A percentile compares a stretch with the other conserved stretches of the same genome.
These are phyloP conservation scores for Ogataea nonfermentans DNA, from an alignment of 805 yeast species.

Conservation along the genomic window DNA sequence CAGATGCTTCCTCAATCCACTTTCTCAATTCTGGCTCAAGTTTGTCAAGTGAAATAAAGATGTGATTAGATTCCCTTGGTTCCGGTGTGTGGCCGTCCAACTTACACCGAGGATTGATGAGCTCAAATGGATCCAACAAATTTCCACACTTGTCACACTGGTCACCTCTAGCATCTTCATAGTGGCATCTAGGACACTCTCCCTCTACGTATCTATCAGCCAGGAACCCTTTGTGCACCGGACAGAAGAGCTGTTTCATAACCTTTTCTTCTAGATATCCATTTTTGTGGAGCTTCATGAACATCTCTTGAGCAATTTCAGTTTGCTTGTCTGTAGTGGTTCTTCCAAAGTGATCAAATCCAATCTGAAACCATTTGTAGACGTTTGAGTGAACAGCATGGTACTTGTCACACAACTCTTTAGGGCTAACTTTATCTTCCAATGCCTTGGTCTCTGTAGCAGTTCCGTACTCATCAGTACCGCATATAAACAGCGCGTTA, in stretches of 20 bases:
- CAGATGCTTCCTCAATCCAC: slow-evolving; percentile 71
- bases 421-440: slow-evolving; percentile 88
- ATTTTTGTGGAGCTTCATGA: slow-evolving; percentile 70
- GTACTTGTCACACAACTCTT: slow-evolving; percentile 87
- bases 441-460: slow-evolving; percentile 98
- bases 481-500: slow-evolving; percentile 85
- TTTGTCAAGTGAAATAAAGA: slow-evolving; percentile 79
- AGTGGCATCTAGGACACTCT: slow-evolving; percentile 90
- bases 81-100: slow-evolving; percentile 81
- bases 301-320: slow-evolving; percentile 92
- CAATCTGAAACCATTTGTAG: slow-evolving; percentile 96
- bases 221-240: slow-evolving; percentile 81
- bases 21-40: slow-evolving; percentile 69
- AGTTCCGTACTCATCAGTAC: slow-evolving; percentile 99
- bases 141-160: slow-evolving; percentile 97
- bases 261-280: slow-evolving; percentile 82
- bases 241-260: slow-evolving; percentile 89
- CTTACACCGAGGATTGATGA: slow-evolving; percentile 94
- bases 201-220: slow-evolving; percentile 99
- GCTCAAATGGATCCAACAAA: slow-evolving; percentile 86
- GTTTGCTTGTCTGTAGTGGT: slow-evolving; percentile 92
- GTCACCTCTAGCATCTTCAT: slow-evolving; percentile 98
- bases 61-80: slow-evolving; percentile 77
- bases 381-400: slow-evolving; percentile 82
- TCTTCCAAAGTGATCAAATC: slow-evolving; percentile 93